These are phyloP conservation scores for Saprolegnia parasitica DNA, from an alignment of 352 stramenopile species.

Conservation along the genomic window DNA sequence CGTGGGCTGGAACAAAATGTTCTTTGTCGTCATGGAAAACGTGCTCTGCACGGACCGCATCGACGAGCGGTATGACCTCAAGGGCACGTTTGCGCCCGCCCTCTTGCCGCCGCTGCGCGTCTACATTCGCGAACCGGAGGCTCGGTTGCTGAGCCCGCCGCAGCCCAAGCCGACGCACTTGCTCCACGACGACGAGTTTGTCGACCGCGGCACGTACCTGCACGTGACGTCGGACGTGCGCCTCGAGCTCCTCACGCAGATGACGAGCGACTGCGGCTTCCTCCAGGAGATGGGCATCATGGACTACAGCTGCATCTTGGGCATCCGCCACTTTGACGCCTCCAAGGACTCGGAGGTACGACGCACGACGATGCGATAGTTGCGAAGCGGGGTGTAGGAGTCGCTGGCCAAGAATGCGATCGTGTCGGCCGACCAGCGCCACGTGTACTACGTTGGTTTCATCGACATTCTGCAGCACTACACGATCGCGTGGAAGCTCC, in stretches of 20 bases:
- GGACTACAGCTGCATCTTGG: constrained; percentile 82
- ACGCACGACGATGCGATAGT: constrained; percentile 41
- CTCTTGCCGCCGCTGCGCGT: constrained; percentile 20
- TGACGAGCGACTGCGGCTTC: constrained; percentile 80
- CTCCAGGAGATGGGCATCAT: constrained; percentile 83
- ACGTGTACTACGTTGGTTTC: constrained; percentile 76
- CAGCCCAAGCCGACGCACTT: constrained; percentile 54
- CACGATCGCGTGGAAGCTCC: constrained; percentile 79
- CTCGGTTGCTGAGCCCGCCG: constrained; percentile 44
- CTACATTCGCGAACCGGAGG: constrained; percentile 36
- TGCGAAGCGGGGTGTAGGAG: constrained; percentile 4
- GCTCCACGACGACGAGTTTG: constrained; percentile 76
- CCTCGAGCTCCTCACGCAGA: constrained; percentile 68
- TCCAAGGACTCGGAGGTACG: constrained; percentile 40
- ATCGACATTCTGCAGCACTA: constrained; percentile 85
- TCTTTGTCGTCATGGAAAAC: constrained; percentile 88
- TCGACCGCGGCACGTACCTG: constrained; percentile 56
- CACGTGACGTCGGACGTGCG: constrained; percentile 65
- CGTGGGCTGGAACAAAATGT: constrained; percentile 87
- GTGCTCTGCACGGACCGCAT: constrained; percentile 65
- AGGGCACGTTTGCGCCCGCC: constrained; percentile 44
- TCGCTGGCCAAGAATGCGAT: constrained; percentile 50
- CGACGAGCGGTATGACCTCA: constrained; percentile 79
- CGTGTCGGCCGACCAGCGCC: constrained; percentile 60
- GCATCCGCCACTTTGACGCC: constrained; percentile 56